Conservation (phyloP, 768 basidiomycete species). For the Leccinum barrowsii region DNA sequence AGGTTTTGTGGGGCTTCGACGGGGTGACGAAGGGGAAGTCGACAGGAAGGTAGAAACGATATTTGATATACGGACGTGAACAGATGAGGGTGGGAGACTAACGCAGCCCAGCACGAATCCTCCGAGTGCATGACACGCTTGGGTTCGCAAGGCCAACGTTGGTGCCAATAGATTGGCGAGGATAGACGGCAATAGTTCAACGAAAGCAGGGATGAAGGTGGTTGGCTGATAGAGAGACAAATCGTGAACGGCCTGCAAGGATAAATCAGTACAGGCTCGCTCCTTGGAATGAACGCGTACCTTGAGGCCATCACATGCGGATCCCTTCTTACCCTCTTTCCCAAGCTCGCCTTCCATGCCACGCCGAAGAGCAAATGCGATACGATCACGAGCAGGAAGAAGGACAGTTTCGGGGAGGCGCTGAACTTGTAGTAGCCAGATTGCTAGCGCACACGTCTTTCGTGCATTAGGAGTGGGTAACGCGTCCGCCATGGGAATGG, state of each 20-base stretch:
- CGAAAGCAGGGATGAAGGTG: constrained; percentile 68
- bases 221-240: constrained; percentile 58
- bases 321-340: constrained; percentile 86
- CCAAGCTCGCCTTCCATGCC: constrained; percentile 83
- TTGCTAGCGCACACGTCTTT: constrained; percentile 79
- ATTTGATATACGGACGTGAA: constrained; percentile 54
- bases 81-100: constrained; percentile 41
- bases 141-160: constrained; percentile 59
- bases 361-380: constrained; percentile 67
- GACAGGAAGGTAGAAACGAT: constrained; percentile 48
- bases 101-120: constrained; percentile 59
- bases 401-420: constrained; percentile 63
- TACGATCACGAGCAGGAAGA: constrained; percentile 58
- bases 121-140: constrained; percentile 74
- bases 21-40: constrained; percentile 34
- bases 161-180: constrained; percentile 61
- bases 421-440: constrained; percentile 70
- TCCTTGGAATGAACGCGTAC: constrained; percentile 35
- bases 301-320: constrained; percentile 74
- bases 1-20: constrained; percentile 35
- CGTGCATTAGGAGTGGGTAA: constrained; percentile 80
- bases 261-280: constrained; percentile 10
- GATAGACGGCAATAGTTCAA: constrained; percentile 56
- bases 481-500: constrained; percentile 65
- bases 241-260: constrained; percentile 66